Percentiles rank a stretch among this genome's conserved stretches.
Conservation (phyloP, 1,139 yeast species). For the Hemisphaericaspora subhashii region DNA sequence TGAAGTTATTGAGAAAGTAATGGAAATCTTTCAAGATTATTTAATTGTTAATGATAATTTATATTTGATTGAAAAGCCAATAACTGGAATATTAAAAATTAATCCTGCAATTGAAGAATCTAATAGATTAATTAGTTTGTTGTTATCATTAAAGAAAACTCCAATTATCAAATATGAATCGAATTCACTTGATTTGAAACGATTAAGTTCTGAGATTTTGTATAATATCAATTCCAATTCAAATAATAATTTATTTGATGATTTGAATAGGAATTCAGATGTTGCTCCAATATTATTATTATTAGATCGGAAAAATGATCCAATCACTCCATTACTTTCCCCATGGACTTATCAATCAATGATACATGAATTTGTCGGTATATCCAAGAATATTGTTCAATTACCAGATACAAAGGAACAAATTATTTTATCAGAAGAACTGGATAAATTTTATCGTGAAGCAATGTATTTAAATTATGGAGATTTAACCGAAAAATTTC, state of each 20-base stretch:
- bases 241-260: constrained; percentile 65
- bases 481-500: constrained; percentile 86
- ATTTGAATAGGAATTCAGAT: constrained; percentile 54
- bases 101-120: constrained; percentile 42
- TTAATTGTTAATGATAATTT: constrained; percentile 69
- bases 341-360: constrained; percentile 99
- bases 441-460: constrained; percentile 75
- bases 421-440: constrained; percentile 36
- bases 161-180: constrained; percentile 79
- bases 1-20: constrained; percentile 73
- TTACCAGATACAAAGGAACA: constrained; percentile 36
- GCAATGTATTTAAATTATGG: constrained; percentile 91
- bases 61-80: constrained; percentile 29
- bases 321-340: constrained; percentile 83
- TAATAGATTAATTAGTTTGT: constrained; percentile 60
- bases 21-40: constrained; percentile 85
- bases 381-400: constrained; percentile 76
- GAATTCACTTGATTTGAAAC: constrained; percentile 59
- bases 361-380: constrained; percentile 90
- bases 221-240: constrained; percentile 59
- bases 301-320: constrained; percentile 84
- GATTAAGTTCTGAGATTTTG: constrained; percentile 69
- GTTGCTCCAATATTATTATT: constrained; percentile 75
- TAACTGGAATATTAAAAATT: not conserved
- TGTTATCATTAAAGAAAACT: constrained; percentile 71